Percentiles rank a stretch among this genome's conserved stretches.
Evolutionary conservation across 2,329 filamentous ascomycete species (phyloP).

Genomic region (Dactylellina haptotyla): DNA sequence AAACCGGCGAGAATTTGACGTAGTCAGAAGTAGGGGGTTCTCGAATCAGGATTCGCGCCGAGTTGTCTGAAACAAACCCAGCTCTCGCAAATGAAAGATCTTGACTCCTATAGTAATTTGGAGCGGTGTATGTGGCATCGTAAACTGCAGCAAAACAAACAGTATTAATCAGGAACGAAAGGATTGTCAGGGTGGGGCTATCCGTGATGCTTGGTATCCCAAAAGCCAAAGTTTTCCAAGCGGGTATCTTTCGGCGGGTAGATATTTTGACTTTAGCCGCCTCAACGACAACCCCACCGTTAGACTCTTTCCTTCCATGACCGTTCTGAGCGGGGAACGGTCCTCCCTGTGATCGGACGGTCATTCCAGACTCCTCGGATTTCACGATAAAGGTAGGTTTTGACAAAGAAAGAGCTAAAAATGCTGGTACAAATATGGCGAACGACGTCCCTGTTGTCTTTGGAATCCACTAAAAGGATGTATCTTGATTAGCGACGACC

Average conservation of each 20-base stretch:
- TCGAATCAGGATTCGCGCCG: conserved; percentile 82
- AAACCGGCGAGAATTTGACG: conserved; percentile 75
- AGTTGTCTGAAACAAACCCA: conserved; percentile 83
- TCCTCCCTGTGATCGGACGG: conserved; percentile 59
- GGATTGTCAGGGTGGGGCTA: conserved; percentile 69
- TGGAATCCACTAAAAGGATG: conserved; percentile 60
- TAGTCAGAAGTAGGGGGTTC: conserved; percentile 74
- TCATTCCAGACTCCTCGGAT: conserved; percentile 69
- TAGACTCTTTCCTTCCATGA: conserved; percentile 12
- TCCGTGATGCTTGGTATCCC: conserved; percentile 81
- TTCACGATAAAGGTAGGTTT: conserved; percentile 70
- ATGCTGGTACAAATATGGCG: conserved; percentile 73
- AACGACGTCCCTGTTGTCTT: conserved; percentile 70
- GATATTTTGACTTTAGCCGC: conserved; percentile 63
- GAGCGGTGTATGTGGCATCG: conserved; percentile 81
- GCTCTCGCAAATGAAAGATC: conserved; percentile 86
- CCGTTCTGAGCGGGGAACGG: conserved; percentile 1
- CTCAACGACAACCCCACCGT: conserved; percentile 53
- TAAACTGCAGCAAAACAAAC: conserved; percentile 74
- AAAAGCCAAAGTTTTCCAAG: conserved; percentile 74
- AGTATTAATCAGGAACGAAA: conserved; percentile 78
- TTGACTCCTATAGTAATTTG: conserved; percentile 74
- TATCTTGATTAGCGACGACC: conserved; percentile 31
- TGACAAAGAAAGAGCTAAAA: conserved; percentile 69
- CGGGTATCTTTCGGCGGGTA: conserved; percentile 62